Evolutionary conservation across 1,139 yeast species (phyloP).

Genomic region (Saccharomycopsis hybrid): DNA sequence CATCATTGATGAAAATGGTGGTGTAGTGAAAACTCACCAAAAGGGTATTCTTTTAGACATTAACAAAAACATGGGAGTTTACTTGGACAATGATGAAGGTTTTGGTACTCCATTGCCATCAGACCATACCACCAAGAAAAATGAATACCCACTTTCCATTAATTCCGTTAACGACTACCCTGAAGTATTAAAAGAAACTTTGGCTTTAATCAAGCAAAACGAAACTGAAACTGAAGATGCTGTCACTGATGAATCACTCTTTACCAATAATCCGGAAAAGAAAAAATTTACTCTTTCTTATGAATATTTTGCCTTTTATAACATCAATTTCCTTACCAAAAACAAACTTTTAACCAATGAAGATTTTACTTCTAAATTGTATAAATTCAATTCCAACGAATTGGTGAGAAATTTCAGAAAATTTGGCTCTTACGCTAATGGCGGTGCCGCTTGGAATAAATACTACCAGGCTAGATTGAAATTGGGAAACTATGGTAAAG

Average conservation of each 20-base stretch:
- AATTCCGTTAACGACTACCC: slow-evolving; percentile 12
- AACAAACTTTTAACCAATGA: slow-evolving; percentile 15
- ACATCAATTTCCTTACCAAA: slow-evolving; percentile 10
- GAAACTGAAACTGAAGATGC: slow-evolving; percentile 6
- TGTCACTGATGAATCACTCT: slow-evolving; percentile 8
- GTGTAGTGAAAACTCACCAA: slow-evolving; percentile 71
- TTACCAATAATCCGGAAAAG: not conserved
- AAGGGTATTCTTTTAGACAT: slow-evolving; percentile 61
- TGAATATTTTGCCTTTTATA: slow-evolving; percentile 38
- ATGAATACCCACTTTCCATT: slow-evolving; percentile 23
- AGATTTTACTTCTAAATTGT: slow-evolving; percentile 9
- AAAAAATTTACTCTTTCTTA: slow-evolving; percentile 44
- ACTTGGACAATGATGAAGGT: slow-evolving; percentile 74
- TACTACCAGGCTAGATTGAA: slow-evolving; percentile 8
- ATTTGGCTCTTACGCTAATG: slow-evolving; percentile 11
- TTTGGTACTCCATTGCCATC: slow-evolving; percentile 52
- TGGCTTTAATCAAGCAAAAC: slow-evolving; percentile 1
- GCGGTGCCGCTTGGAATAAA: slow-evolving; percentile 10
- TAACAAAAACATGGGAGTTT: slow-evolving; percentile 50
- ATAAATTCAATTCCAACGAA: slow-evolving; percentile 13
- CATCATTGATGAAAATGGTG: slow-evolving; percentile 65
- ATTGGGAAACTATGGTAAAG: slow-evolving; percentile 16
- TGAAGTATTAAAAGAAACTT: slow-evolving; percentile 8
- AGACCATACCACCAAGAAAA: slow-evolving; percentile 28
- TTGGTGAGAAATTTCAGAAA: slow-evolving; percentile 13